Conservation (phyloP, 257 asterid genomes). For the Gardenia jasminoides region DNA sequence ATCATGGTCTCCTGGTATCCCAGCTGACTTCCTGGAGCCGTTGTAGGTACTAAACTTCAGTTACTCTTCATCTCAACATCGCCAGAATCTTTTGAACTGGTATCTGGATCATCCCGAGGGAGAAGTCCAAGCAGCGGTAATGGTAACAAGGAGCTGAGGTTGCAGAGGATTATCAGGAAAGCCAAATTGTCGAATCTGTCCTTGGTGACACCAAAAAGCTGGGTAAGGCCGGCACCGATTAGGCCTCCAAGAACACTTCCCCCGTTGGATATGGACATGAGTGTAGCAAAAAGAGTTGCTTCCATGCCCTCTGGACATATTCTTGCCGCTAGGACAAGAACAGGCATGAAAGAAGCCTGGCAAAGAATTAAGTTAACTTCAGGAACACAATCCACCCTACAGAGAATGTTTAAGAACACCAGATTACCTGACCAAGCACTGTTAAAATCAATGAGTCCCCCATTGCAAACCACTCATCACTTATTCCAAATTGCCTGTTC, state of each 20-base stretch:
- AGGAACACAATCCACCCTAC: neutral
- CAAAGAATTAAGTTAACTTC: conserved; percentile 15
- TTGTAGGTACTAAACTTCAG: conserved; percentile 20
- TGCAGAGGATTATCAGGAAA: conserved; percentile 78
- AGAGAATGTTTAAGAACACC: neutral
- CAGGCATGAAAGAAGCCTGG: conserved; percentile 97
- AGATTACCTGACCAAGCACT: conserved; percentile 83
- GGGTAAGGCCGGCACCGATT: conserved; percentile 89
- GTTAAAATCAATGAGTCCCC: conserved; percentile 93
- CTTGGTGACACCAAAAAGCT: conserved; percentile 79
- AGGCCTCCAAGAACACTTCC: conserved; percentile 93
- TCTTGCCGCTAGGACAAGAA: conserved; percentile 94
- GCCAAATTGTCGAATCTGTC: conserved; percentile 75
- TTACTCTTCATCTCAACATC: conserved; percentile 80
- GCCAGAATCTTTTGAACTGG: conserved; percentile 33
- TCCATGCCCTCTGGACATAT: conserved; percentile 95
- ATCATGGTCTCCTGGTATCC: neutral
- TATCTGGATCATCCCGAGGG: conserved; percentile 55
- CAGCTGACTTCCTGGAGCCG: neutral
- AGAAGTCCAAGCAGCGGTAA: conserved; percentile 89
- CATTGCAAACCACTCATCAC: conserved; percentile 94
- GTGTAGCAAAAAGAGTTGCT: conserved; percentile 95
- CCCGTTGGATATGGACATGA: conserved; percentile 89
- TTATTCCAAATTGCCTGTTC: conserved; percentile 73
- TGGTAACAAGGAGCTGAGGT: conserved; percentile 85